Evolutionary conservation across 768 basidiomycete genomes (phyloP), one percentile per base, ranked within the genome.

Genomic region (Infundibulicybe gibba): DNA sequence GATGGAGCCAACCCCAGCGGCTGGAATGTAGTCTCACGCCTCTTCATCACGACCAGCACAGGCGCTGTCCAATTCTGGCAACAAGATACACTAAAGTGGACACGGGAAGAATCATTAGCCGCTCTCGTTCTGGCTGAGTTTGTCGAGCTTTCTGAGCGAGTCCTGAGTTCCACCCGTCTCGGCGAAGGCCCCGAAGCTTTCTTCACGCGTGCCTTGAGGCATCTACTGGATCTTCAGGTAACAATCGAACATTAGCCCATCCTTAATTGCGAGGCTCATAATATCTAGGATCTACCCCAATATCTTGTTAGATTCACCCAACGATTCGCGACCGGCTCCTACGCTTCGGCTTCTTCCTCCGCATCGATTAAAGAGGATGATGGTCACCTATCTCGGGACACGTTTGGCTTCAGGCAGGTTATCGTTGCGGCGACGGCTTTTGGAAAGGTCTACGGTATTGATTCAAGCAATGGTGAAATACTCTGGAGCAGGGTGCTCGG

Each of bases 401-500:
- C 83, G 0, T 95, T 94, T 60, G 93, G 92, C 0, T 91, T 97
- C 66, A 76, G 86, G 32, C 90, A 97, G 59, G 63, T 97, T 21
- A 77, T 94, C 39, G 77, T 95, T 3, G 75, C 71, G 5, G 87
- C 83, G 0, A 91, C 88, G 3, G 54, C 70, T 1, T 70, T 76
- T 21, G 91, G 92, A 2, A 92, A 90, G 56, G 53, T 94, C 0
- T 92, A 83, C 56, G 94, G 83, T 0, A 65, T 97, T 37, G 92
- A 97, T 55, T 86, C 89, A 1, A 77, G 81, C 9, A 87, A 73
- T 38, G 94, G 94, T 0, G 69, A 75, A 2, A 72, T 91, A 25
- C 58, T 95, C 1, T 97, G 94, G 94, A 85, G 78, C 52, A 79
- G 81, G 9, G 69, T 89, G 2, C 71, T 95, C 2, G 88, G 90